Evolutionary conservation across 306 rosid species (phyloP), one percentile per base, ranked within the genome.

Genomic region (Trifolium pratense): DNA sequence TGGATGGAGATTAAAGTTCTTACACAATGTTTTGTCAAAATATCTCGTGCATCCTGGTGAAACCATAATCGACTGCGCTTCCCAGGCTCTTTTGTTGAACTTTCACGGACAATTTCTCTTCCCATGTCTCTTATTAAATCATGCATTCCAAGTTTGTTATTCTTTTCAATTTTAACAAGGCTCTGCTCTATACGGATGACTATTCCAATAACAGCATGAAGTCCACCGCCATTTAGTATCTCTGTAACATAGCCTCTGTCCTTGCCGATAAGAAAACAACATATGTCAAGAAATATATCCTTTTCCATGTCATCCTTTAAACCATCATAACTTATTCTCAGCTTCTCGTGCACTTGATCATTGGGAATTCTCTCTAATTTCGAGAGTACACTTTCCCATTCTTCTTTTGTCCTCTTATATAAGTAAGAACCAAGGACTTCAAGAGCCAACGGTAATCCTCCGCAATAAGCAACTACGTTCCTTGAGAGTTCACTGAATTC

Each of bases 391-490:
- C 49, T 37, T 63, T 0, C 2, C 69, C 69, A 63, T 37, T 63
- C 69, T 63, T 17, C 0, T 37, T 63, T 5, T 10, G 29, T 18
- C 32, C 69, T 63, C 49, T 63, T 17, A 2, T 6, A n/a, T 37
- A 63, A 63, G 51, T 37, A 37, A 37, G 32, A 63, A 36, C 69
- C 49, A 37, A 63, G 2, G 31, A 63, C 51, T 63, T 63, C 69
- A 37, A 63, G 69, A 37, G 69, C 69, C 5, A 63, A 2, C 3
- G 69, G 69, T 18, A 63, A 37, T 39, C 69, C 69, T 63, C 69
- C 51, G 10, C 69, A 63, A 17, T 63, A 63, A 63, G 31, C 49
- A 18, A 37, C 69, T 9, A 37, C 4, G 1, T 17, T 37, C 4
- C 2, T 37, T 6, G 69, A 63, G 31, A 63, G 69, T 37, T 37